Base-by-base conservation (phyloP, 2,329 filamentous ascomycete species). In the Xylariales sp. region DNA sequence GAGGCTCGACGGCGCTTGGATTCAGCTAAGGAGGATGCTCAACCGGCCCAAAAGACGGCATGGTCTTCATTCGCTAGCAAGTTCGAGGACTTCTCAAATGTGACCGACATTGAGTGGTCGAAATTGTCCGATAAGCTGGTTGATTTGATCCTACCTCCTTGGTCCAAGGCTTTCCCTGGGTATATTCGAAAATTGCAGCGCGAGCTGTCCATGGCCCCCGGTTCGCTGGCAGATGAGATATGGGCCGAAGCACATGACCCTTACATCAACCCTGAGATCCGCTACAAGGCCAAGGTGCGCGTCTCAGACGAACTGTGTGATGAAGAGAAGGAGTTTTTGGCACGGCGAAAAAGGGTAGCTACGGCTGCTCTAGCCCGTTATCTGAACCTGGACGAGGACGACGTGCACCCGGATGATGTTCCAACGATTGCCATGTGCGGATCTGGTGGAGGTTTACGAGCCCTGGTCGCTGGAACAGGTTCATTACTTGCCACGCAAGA, bases 381-480 rank as follows among this genome's bases (percentile, higher is more conserved):
- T 55, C 76, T 98, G 1, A 80, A 76, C 20, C 67, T 98, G 5
- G 69, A 83, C 0, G 88, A 90, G 56, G 70, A 77, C 12, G 85
- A 91, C 3, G 80, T 98, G n/a, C 80, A 97, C 53, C 87, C 88
- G 0, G 88, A 95, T 32, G 93, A 98, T 64, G 83, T 97, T 6
- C 93, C 93, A 1, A 81, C 83, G 3, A 96, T 98, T 56, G 91
- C 91, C 27, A 83, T 97, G 68, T 95, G 91, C 51, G 90, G 90
- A 7, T 97, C 91, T 2, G 93, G 93, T 8, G 93, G 93, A 40
- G 93, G 93, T 0, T 64, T 98, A 32, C 76, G 93, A 35, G 93
- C 93, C 2, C 74, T 98, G 25, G 88, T 97, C 14, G 90, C 93
- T 2, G 90, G 91, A 4, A 83, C 89, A 0, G 90, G 91, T 1